A percentile compares a stretch with the other conserved stretches of the same genome.
Conservation (phyloP, 1,139 yeast species). For the Meyerozyma elateridarum region DNA sequence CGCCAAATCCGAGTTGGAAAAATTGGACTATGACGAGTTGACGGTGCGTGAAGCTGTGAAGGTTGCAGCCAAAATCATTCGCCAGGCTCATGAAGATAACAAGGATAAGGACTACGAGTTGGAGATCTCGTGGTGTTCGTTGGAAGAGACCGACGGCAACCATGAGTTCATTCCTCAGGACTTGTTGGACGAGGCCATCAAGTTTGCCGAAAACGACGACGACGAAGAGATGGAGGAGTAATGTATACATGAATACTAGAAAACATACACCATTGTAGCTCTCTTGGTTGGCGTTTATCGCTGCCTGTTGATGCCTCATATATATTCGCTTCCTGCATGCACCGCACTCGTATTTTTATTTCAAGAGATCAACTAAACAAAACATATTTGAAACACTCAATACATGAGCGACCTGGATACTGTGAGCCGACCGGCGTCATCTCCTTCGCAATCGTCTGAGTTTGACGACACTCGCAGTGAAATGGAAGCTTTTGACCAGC, state of each 20-base stretch:
- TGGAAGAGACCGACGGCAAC: conserved; percentile 69
- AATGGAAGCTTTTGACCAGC: too few species aligned
- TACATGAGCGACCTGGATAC: too few species aligned
- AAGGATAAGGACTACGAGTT: conserved; percentile 96
- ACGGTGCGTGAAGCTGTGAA: conserved; percentile 80
- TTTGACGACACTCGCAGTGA: too few species aligned
- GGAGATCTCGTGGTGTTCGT: conserved; percentile 86
- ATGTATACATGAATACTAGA: conserved; percentile 31
- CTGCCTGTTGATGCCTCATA: conserved; percentile 12
- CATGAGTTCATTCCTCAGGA: conserved; percentile 80
- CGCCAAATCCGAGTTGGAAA: conserved; percentile 94
- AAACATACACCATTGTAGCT: too few species aligned
- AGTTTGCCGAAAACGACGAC: conserved; percentile 74
- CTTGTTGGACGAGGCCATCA: conserved; percentile 74
- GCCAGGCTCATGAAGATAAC: conserved; percentile 93
- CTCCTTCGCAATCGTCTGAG: too few species aligned
- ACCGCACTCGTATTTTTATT: conserved; percentile 2
- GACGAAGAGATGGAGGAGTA: conserved; percentile 64
- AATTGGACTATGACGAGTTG: conserved; percentile 68
- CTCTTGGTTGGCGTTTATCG: too few species aligned
- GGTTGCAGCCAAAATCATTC: conserved; percentile 89
- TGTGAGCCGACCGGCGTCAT: too few species aligned
- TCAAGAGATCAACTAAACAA: conserved; percentile 3
- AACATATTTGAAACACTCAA: not conserved
- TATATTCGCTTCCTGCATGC: not conserved